phyloP scores from a whole-genome alignment of 2,329 filamentous ascomycete genomes.

The Pseudomassariella vexata region DNA sequence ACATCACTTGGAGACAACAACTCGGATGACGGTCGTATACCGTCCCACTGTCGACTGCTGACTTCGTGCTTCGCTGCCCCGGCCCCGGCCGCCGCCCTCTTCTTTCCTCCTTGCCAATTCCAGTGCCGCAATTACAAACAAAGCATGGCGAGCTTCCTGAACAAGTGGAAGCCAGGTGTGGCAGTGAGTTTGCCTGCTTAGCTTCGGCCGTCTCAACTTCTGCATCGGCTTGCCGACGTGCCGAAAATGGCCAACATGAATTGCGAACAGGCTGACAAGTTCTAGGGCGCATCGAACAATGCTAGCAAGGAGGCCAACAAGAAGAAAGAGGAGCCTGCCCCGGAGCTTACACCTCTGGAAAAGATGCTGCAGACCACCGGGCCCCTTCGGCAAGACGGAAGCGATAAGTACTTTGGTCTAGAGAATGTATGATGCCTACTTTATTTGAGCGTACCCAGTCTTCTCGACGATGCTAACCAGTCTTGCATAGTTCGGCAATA shows the following conservation, averaged over 20 bases:
- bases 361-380: conserved; percentile 80
- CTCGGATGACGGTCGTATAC: conserved; percentile 1
- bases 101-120: conserved; percentile 16
- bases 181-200: conserved; percentile 46
- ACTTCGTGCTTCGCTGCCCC: conserved; percentile 1
- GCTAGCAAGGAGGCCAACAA: conserved; percentile 39
- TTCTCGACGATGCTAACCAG: conserved; percentile 27
- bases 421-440: conserved; percentile 72
- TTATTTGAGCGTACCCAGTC: too few species aligned
- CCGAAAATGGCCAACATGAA: conserved; percentile 6
- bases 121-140: conserved; percentile 7
- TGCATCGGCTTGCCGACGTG: too few species aligned
- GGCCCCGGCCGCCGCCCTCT: conserved; percentile 7
- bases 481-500: conserved; percentile 78
- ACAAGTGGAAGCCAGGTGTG: conserved; percentile 50
- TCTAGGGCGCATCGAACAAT: conserved; percentile 37
- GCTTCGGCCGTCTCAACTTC: too few species aligned
- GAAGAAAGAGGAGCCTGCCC: conserved; percentile 52
- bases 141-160: conserved; percentile 52
- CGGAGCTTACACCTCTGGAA: conserved; percentile 57
- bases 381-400: conserved; percentile 77
- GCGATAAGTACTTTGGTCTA: conserved; percentile 96
- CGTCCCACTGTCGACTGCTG: neutral
- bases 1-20: neutral
- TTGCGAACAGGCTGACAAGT: conserved; percentile 19